Conservation (phyloP, 2,329 filamentous ascomycete genomes). For the Pestalotiopsis fici region DNA sequence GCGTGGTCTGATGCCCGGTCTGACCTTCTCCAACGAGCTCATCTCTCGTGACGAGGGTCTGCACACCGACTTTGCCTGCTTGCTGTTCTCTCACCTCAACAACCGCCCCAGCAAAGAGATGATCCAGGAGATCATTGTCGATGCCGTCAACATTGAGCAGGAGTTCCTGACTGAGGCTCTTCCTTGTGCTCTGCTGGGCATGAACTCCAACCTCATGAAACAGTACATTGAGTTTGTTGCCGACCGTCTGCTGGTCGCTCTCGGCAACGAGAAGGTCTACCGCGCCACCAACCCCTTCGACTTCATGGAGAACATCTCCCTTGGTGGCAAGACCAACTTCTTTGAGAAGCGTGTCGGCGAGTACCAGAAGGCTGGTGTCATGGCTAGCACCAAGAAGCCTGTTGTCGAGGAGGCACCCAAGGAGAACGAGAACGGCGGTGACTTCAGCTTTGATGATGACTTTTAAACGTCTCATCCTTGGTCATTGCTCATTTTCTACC, state of each 20-base stretch:
- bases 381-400: conserved; percentile 84
- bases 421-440: conserved; percentile 65
- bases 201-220: conserved; percentile 98
- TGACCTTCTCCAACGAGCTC: conserved; percentile 99
- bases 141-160: conserved; percentile 93
- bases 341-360: conserved; percentile 99
- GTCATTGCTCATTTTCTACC: conserved; percentile 17
- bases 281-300: conserved; percentile 95
- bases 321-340: conserved; percentile 99
- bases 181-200: conserved; percentile 89
- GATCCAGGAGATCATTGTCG: conserved; percentile 85
- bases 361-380: conserved; percentile 99
- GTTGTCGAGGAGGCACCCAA: conserved; percentile 44
- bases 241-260: conserved; percentile 87
- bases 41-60: conserved; percentile 99
- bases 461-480: conserved; percentile 63
- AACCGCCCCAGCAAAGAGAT: conserved; percentile 82
- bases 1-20: conserved; percentile 96
- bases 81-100: conserved; percentile 96
- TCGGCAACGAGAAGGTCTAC: conserved; percentile 95
- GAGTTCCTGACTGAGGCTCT: conserved; percentile 97
- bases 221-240: conserved; percentile 99
- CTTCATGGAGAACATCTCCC: conserved; percentile 99
- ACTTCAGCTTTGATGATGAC: conserved; percentile 95
- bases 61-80: conserved; percentile 98